Conservation (phyloP, 2,329 filamentous ascomycete species). For the Diaporthe sp. region DNA sequence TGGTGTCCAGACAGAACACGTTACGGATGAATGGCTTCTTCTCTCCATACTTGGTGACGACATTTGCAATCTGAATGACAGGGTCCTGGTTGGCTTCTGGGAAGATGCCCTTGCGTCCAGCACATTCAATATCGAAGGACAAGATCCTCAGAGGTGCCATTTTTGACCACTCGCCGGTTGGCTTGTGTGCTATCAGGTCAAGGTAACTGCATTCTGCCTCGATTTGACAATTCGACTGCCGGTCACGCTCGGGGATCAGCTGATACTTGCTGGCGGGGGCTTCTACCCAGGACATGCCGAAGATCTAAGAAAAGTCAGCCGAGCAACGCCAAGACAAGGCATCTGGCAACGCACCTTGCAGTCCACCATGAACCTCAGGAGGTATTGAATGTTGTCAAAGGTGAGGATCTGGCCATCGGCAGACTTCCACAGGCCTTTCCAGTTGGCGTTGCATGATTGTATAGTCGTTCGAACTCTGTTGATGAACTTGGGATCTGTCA, state of each 20-base stretch:
- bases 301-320: constrained; percentile 66
- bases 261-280: constrained; percentile 81
- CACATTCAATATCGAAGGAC: constrained; percentile 99
- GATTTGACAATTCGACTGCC: constrained; percentile 95
- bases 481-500: constrained; percentile 90
- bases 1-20: constrained; percentile 94
- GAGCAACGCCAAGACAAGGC: not conserved
- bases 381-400: constrained; percentile 96
- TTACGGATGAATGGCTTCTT: constrained; percentile 96
- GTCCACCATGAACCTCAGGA: constrained; percentile 98
- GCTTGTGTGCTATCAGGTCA: constrained; percentile 87
- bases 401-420: constrained; percentile 82
- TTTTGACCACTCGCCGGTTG: constrained; percentile 96
- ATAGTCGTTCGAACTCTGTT: constrained; percentile 81
- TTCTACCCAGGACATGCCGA: constrained; percentile 98
- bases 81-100: constrained; percentile 93
- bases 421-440: constrained; percentile 89
- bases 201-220: constrained; percentile 88
- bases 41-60: constrained; percentile 95
- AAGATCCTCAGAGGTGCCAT: constrained; percentile 94
- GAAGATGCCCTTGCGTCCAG: constrained; percentile 96
- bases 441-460: constrained; percentile 84
- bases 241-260: constrained; percentile 74
- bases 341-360: constrained; percentile 73
- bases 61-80: constrained; percentile 97